Evolutionary conservation across 2,329 filamentous ascomycete genomes (phyloP), one percentile per base, ranked within the genome.

Genomic region (Sclerotinia borealis): DNA sequence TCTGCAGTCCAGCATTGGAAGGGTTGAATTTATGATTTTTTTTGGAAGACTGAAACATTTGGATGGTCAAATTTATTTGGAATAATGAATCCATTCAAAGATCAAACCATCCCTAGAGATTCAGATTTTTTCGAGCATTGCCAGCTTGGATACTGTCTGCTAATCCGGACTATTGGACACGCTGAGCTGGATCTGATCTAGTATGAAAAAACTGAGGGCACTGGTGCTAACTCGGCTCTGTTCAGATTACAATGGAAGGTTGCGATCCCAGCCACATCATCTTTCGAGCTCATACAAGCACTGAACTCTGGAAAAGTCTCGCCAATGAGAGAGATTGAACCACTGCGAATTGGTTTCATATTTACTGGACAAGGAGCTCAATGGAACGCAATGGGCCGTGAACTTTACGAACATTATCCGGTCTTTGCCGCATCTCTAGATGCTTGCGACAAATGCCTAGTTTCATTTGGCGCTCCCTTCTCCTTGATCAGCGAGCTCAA

Each of bases 401-500:
- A 69, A 27, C 54, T 71, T 5, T 54, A 73, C 11, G 43, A 52
- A 8, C 34, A 50, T 6, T 75, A 76, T 59, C 70, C 73, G 0
- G 63, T 76, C 15, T 78, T 77, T 61, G 70, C 72, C 77, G 17
- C 69, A 67, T 34, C 64, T 64, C 6, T 74, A 71, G 2, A 74
- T 73, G 1, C 71, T 72, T 37, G 27, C 19, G 47, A 62, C n/a
- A 50, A 34, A 73, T 67, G 79, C 13, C 65, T 64, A 15, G 61
- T 65, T 4, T 67, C 78, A 7, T 79, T 77, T 3, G 66, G 63
- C 2, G 51, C 50, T 10, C 63, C 56, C 11, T 69, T 13, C 50
- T 59, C 47, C 25, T 22, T 64, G 41, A 61, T 66, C 22, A 37
- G 22, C 36, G 76, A 79, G 64, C 72, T 80, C 3, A 47, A 58